Base-by-base conservation (phyloP, 257 asterid genomes). In the Gentiana dahurica region DNA sequence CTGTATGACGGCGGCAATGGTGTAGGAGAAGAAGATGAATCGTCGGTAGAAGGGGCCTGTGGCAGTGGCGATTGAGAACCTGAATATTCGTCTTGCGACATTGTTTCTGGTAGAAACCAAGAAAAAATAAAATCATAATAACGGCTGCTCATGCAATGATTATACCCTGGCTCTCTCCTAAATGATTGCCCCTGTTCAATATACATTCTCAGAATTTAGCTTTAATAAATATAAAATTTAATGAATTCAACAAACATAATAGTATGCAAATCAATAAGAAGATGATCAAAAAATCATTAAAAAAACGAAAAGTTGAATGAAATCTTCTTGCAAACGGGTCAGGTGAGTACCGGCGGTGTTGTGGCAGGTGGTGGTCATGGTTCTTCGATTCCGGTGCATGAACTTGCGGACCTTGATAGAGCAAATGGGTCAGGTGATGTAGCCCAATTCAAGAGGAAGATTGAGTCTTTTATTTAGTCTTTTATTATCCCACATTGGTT, bases 141-240 rank as follows among this genome's bases (percentile, higher is more conserved):
- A 55, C 36, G 50, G 36, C 8, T 41, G 6, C 6, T 41, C 6
- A 2, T 10, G 8, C 9, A 10, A 41, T 41, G 10, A 39, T 12
- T 6, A 35, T 12, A 60, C 90, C 82, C 85, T 64, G 75, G 82
- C 90, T 62, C 55, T 72, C 93, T 82, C 89, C 86, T 64, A 70
- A 56, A 68, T 6, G 55, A 54, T 53, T 58, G 54, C 61, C 73
- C 83, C 77, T 78, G 72, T 47, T 53, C 37, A 53, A 12, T 49
- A 13, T 45, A 36, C 24, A 37, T 24, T 8, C 41, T 55, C 49
- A 7, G 7, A 8, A 52, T 44, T 35, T 33, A 38, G 36, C 0
- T 7, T 3, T 36, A 11, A 32, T 12, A 55, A 54, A 12, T 34
- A 8, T 1, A 36, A 36, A 15, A n/a, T 4, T 34, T 36, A 39